A percentile compares a stretch with the other conserved stretches of the same genome.
Conservation (phyloP, 768 basidiomycete species). For the Kwoniella botswanensis region DNA sequence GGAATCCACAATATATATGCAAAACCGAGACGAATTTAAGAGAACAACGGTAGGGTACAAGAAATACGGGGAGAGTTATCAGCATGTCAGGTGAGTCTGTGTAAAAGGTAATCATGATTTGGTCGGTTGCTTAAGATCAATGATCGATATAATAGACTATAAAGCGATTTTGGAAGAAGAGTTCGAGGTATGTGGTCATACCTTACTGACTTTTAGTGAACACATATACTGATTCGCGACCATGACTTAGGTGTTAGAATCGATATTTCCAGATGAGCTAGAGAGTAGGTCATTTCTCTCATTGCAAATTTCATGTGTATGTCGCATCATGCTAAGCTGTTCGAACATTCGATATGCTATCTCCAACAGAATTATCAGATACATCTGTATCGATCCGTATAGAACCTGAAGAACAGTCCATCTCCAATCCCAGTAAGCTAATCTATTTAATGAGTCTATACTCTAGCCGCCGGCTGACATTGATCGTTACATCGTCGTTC, state of each 20-base stretch:
- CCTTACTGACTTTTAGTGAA: conserved; percentile 20
- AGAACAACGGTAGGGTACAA: not conserved
- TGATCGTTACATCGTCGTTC: not conserved
- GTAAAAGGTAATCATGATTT: not conserved
- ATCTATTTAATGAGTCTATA: not conserved
- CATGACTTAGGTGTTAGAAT: conserved; percentile 77
- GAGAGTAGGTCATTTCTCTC: conserved; percentile 71
- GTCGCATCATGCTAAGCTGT: too few species aligned
- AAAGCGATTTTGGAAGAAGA: conserved; percentile 72
- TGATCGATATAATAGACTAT: conserved; percentile 35
- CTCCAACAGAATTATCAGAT: conserved; percentile 77
- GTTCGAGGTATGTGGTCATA: conserved; percentile 70
- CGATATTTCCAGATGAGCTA: conserved; percentile 93
- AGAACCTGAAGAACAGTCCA: conserved; percentile 79
- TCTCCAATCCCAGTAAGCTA: conserved; percentile 65
- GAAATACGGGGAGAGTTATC: not conserved
- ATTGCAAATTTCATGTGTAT: too few species aligned
- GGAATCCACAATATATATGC: too few species aligned
- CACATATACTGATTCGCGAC: conserved; percentile 4
- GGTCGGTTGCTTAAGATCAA: not conserved
- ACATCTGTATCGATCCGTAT: conserved; percentile 79
- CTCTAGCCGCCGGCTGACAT: conserved; percentile 1
- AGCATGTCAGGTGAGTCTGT: conserved; percentile 12
- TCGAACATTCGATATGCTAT: not conserved
- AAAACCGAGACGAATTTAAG: not conserved